phyloP scores from a whole-genome alignment of 2,329 filamentous ascomycete species.

The Ophiostoma tasmaniense region DNA sequence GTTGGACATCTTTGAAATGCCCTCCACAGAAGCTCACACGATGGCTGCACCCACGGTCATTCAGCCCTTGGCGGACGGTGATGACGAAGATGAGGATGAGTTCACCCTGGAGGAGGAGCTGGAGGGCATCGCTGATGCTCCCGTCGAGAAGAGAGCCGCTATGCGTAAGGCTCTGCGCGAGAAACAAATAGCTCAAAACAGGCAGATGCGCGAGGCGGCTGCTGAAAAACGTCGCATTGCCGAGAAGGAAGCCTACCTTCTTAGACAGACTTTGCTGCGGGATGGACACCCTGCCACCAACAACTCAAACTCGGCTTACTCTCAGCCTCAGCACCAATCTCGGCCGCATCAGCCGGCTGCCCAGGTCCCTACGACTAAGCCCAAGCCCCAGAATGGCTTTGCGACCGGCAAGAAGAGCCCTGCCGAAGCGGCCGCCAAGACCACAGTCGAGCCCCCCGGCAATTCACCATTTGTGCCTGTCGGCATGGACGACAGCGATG shows the following conservation, averaged over 20 bases:
- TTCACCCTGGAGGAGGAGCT: constrained; percentile 20
- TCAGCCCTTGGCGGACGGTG: neutral
- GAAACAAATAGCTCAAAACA: constrained; percentile 6
- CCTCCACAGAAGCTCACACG: neutral
- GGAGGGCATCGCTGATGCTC: constrained; percentile 18
- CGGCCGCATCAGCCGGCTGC: neutral
- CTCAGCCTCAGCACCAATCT: neutral
- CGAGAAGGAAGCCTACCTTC: constrained; percentile 8
- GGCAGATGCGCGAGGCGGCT: constrained; percentile 7
- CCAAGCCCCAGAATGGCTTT: neutral
- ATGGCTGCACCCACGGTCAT: neutral
- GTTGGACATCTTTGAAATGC: neutral
- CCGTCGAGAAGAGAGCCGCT: constrained; percentile 7
- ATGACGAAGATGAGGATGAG: constrained; percentile 1
- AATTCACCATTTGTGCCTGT: neutral
- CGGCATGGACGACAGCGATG: constrained; percentile 1
- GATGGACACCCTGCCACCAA: neutral
- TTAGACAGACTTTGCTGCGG: neutral
- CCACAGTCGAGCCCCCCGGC: neutral
- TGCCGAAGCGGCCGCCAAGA: neutral
- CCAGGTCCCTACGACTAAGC: neutral
- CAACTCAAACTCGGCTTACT: neutral
- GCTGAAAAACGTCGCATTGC: constrained; percentile 15
- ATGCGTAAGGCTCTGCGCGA: constrained; percentile 14
- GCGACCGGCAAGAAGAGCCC: neutral